A percentile compares a stretch with the other conserved stretches of the same genome.
These are phyloP conservation scores for Davidsoniella eucalypti DNA, from an alignment of 2,329 filamentous ascomycete species.

Conservation along the genomic window DNA sequence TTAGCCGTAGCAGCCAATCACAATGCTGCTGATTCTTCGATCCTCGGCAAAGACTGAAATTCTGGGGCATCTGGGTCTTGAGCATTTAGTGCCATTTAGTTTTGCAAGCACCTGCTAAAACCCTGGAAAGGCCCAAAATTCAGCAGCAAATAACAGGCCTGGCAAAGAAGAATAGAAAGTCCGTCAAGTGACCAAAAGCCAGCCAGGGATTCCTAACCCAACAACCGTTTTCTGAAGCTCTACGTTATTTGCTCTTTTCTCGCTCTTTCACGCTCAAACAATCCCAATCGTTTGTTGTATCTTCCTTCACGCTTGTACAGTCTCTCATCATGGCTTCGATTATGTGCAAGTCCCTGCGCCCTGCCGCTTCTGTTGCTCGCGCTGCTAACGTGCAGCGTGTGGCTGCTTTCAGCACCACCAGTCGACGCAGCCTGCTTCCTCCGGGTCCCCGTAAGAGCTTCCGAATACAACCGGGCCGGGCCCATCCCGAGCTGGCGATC, in stretches of 20 bases:
- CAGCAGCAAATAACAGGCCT: neutral
- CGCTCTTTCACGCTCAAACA: neutral
- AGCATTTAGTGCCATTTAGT: neutral
- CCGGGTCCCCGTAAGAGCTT: conserved; percentile 59
- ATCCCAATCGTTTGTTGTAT: neutral
- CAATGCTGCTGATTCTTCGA: conserved; percentile 25
- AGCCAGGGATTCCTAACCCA: neutral
- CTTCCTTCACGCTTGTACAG: neutral
- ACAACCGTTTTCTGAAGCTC: neutral
- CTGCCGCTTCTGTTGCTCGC: conserved; percentile 21
- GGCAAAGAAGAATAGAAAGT: neutral
- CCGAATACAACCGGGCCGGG: neutral
- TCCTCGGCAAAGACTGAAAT: conserved; percentile 31
- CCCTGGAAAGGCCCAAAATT: neutral
- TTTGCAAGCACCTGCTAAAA: neutral
- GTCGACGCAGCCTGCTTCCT: conserved; percentile 60
- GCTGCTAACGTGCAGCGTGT: conserved; percentile 27
- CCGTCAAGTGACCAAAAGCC: neutral
- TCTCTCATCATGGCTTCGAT: conserved; percentile 36
- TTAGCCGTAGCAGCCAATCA: conserved; percentile 26
- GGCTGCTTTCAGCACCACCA: conserved; percentile 76
- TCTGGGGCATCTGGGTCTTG: conserved; percentile 1
- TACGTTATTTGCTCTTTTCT: neutral
- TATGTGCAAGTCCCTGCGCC: conserved; percentile 35
- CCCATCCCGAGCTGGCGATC: neutral